phyloP scores from a whole-genome alignment of 768 basidiomycete genomes.

The Podaxis sp. region DNA sequence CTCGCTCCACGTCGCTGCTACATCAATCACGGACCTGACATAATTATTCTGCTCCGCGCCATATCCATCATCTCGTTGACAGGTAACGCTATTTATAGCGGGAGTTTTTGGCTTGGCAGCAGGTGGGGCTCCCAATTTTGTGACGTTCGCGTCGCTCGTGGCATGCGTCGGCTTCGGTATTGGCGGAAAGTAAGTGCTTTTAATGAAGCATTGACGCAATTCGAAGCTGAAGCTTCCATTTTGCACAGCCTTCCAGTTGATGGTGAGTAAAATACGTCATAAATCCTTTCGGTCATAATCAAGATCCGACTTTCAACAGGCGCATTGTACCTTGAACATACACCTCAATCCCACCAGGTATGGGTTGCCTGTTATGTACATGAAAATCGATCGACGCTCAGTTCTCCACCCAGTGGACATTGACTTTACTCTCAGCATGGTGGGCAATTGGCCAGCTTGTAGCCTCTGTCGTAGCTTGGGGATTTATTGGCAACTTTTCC shows the following conservation, averaged over 20 bases:
- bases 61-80: conserved; percentile 16
- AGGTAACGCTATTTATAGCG: conserved; percentile 64
- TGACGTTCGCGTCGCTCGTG: conserved; percentile 46
- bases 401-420: not conserved
- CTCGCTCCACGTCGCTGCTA: not conserved
- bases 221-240: not conserved
- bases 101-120: conserved; percentile 62
- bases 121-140: conserved; percentile 51
- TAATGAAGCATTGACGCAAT: not conserved
- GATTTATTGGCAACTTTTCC: conserved; percentile 51
- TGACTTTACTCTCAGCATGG: not conserved
- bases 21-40: not conserved
- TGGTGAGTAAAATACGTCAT: conserved; percentile 37
- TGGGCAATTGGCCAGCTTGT: not conserved
- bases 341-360: conserved; percentile 9
- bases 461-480: conserved; percentile 41
- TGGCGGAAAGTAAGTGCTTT: conserved; percentile 36
- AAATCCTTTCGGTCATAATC: not conserved
- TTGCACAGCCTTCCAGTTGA: not conserved
- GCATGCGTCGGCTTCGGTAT: conserved; percentile 65
- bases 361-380: not conserved
- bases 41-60: not conserved
- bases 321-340: conserved; percentile 8
- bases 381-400: not conserved
- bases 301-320: not conserved